Base-by-base conservation (phyloP, 495 filamentous ascomycete genomes). In the Jackrogersella multiformis region DNA sequence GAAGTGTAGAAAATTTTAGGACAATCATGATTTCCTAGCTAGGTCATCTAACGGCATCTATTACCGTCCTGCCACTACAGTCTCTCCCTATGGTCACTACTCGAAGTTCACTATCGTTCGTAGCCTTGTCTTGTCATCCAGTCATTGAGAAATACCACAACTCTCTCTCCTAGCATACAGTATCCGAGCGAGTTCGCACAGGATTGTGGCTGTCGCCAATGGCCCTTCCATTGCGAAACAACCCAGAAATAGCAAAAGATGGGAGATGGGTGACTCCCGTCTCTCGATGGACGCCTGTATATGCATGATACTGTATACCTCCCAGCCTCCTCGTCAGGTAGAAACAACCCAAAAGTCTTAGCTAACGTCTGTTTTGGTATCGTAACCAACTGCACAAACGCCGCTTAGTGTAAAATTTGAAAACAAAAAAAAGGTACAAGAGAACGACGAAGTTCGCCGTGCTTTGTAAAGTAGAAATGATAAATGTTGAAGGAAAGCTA, bases 271-370 rank as follows among this genome's bases (percentile, higher is more conserved):
- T 36, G 68, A 55, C 52, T 54, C 55, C 67, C 66, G 60, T 51
- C 68, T 62, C 41, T 73, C 68, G 68, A 66, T 69, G 42, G 68
- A 73, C 71, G 71, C 71, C 71, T 66, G 62, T 68, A 56, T 68
- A 73, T 73, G 71, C 71, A 71, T 61, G 36, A 57, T 49, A 61
- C 52, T 53, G 28, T 61, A 60, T 57, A 64, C 63, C 63, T 58
- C 56, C 53, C 56, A 58, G 46, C 62, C 64, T 44, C 49, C 26
- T 55, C 44, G 56, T 53, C 53, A 49, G 60, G 71, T 69, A 53
- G 35, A 59, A 56, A 63, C 26, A 57, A 61, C 15, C 30, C 62
- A 55, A 30, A 53, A 28, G 16, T 66, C 61, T 62, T 62, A 62
- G 61, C 62, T 15, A 46, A 60, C 59, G 65, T 60, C 52, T 66